phyloP scores from a whole-genome alignment of 2,329 filamentous ascomycete genomes.

The Fusarium coicis region DNA sequence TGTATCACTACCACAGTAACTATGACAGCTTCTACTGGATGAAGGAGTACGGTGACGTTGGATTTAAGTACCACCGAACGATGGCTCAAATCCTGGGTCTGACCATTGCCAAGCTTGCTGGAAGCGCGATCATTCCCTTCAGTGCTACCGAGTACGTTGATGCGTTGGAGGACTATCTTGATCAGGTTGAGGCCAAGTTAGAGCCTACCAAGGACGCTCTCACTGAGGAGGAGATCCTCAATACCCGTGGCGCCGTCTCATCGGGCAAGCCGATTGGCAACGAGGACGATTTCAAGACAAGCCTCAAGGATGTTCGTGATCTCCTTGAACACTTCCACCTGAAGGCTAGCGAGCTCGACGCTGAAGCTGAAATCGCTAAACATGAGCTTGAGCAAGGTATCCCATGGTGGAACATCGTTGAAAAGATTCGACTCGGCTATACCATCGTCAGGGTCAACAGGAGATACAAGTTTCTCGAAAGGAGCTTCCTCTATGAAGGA shows the following conservation, averaged over 20 bases:
- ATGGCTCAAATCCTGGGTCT: constrained; percentile 74
- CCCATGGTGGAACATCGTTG: constrained; percentile 83
- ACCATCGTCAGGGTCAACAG: constrained; percentile 76
- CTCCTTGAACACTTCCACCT: constrained; percentile 52
- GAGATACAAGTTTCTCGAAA: constrained; percentile 86
- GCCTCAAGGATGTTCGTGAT: constrained; percentile 53
- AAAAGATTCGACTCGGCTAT: constrained; percentile 71
- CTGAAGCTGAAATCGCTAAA: constrained; percentile 54
- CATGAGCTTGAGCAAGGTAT: constrained; percentile 62
- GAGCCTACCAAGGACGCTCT: constrained; percentile 40
- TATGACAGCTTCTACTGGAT: constrained; percentile 95
- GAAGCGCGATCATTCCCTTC: constrained; percentile 71
- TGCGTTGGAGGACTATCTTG: constrained; percentile 64
- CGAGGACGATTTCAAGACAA: constrained; percentile 52
- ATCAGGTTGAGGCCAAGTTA: constrained; percentile 62
- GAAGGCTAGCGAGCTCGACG: constrained; percentile 58
- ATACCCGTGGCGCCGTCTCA: constrained; percentile 42
- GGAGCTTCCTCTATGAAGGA: constrained; percentile 78
- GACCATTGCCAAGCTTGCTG: constrained; percentile 68
- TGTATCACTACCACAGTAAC: constrained; percentile 90
- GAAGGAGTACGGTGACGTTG: constrained; percentile 79
- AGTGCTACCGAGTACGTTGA: constrained; percentile 72
- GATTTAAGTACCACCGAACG: constrained; percentile 72
- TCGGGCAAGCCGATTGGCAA: constrained; percentile 48
- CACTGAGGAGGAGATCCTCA: constrained; percentile 47